phyloP scores from a whole-genome alignment of 2,329 filamentous ascomycete genomes.

The Hypocrella siamensis region DNA sequence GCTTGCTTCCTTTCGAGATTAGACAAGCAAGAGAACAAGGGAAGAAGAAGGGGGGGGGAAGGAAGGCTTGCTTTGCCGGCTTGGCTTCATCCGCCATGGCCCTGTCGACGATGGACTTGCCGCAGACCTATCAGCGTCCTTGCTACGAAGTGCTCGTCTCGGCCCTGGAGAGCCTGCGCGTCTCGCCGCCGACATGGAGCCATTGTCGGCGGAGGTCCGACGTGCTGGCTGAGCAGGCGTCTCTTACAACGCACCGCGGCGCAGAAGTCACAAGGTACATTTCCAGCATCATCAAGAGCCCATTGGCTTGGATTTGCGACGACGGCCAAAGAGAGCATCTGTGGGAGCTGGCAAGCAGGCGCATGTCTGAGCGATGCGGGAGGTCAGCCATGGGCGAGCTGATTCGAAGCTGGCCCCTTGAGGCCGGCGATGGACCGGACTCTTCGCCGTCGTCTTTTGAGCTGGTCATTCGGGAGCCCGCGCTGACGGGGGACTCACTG shows the following conservation, averaged over 20 bases:
- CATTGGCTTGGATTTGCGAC: constrained; percentile 51
- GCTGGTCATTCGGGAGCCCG: constrained; percentile 68
- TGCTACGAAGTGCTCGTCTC: too few species aligned
- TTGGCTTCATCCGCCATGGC: too few species aligned
- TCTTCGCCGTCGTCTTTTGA: constrained; percentile 30
- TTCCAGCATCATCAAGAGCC: constrained; percentile 50
- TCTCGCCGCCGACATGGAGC: constrained; percentile 60
- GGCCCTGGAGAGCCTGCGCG: too few species aligned
- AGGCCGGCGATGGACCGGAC: constrained; percentile 6
- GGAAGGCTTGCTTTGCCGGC: too few species aligned
- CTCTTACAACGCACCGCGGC: constrained; percentile 25
- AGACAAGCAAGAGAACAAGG: too few species aligned
- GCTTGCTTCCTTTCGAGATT: too few species aligned
- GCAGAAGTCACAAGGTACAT: constrained; percentile 49
- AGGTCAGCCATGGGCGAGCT: constrained; percentile 46
- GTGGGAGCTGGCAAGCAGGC: constrained; percentile 64
- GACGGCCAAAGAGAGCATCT: constrained; percentile 51
- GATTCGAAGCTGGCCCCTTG: constrained; percentile 37
- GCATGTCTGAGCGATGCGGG: constrained; percentile 76
- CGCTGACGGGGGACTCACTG: constrained; percentile 73
- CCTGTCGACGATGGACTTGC: too few species aligned
- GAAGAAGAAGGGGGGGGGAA: too few species aligned
- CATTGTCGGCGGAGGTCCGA: constrained; percentile 68
- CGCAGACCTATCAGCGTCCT: too few species aligned
- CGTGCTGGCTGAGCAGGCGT: too few species aligned